These are phyloP conservation scores for Daldinia caldariorum DNA, from an alignment of 495 filamentous ascomycete species.

Conservation along the genomic window DNA sequence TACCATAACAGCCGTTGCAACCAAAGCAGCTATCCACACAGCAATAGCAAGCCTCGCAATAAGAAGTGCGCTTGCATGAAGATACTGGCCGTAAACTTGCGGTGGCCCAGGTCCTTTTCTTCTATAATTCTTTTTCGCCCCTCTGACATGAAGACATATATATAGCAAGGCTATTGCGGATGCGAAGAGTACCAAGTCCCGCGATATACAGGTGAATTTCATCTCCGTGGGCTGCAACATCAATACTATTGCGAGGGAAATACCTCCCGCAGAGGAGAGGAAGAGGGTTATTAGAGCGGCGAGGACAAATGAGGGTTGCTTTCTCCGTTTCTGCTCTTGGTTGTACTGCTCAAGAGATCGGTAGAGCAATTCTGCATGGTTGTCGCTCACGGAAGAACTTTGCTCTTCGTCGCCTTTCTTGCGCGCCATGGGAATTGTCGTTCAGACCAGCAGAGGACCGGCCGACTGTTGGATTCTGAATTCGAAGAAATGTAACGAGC, in stretches of 20 bases:
- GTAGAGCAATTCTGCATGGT: constrained; percentile 40
- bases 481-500: not conserved
- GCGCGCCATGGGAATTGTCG: constrained; percentile 38
- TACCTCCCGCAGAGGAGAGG: constrained; percentile 37
- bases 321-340: constrained; percentile 27
- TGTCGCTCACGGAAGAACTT: constrained; percentile 13
- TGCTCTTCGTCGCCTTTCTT: constrained; percentile 25
- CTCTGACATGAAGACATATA: constrained; percentile 44
- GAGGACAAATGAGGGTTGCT: constrained; percentile 41
- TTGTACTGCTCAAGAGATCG: constrained; percentile 45
- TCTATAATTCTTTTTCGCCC: constrained; percentile 34
- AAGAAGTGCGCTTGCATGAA: constrained; percentile 48
- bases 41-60: constrained; percentile 43
- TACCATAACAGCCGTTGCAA: constrained; percentile 41
- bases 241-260: constrained; percentile 35
- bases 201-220: constrained; percentile 37
- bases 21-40: constrained; percentile 41
- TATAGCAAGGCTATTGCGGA: constrained; percentile 39
- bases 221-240: constrained; percentile 35
- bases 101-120: constrained; percentile 35
- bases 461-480: constrained; percentile 25
- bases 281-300: constrained; percentile 41
- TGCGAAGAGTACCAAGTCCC: constrained; percentile 44
- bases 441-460: constrained; percentile 27
- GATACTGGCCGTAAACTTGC: constrained; percentile 40